A percentile compares a stretch with the other conserved stretches of the same genome.
Evolutionary conservation across 2,329 filamentous ascomycete genomes (phyloP).

Genomic region (Microthyrium microscopicum): DNA sequence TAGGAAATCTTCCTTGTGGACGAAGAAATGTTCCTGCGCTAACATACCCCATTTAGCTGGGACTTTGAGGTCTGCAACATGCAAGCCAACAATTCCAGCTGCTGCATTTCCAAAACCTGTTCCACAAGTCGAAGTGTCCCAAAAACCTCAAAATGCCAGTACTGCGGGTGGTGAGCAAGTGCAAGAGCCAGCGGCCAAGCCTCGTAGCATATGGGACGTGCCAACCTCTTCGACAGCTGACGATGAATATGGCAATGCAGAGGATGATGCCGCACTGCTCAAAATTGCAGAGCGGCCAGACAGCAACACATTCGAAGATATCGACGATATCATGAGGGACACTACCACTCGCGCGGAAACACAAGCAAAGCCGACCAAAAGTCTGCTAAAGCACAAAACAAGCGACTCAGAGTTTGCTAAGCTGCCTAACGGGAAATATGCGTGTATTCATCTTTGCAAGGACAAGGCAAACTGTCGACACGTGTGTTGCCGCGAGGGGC

Average conservation of each 20-base stretch:
- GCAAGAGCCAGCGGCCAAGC: slow-evolving; percentile 8
- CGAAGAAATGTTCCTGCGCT: slow-evolving; percentile 3
- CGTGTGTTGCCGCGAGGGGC: slow-evolving; percentile 53
- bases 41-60: slow-evolving; percentile 27
- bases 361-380: slow-evolving; percentile 8
- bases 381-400: slow-evolving; percentile 4
- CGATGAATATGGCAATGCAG: slow-evolving; percentile 38
- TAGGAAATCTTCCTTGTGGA: slow-evolving; percentile 17
- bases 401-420: slow-evolving; percentile 26
- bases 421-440: slow-evolving; percentile 55
- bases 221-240: slow-evolving; percentile 7
- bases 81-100: slow-evolving; percentile 32
- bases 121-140: slow-evolving; percentile 2
- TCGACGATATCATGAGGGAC: slow-evolving; percentile 30
- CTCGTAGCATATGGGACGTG: neutral
- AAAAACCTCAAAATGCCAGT: slow-evolving; percentile 10
- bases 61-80: slow-evolving; percentile 35
- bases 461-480: slow-evolving; percentile 50
- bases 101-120: slow-evolving; percentile 24
- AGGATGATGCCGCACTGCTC: slow-evolving; percentile 36
- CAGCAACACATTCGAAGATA: slow-evolving; percentile 29
- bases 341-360: slow-evolving; percentile 7
- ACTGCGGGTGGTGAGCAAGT: slow-evolving; percentile 11
- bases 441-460: slow-evolving; percentile 56
- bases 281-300: slow-evolving; percentile 19